phyloP scores from a whole-genome alignment of 345 rosid species.

The Camelina neglecta region DNA sequence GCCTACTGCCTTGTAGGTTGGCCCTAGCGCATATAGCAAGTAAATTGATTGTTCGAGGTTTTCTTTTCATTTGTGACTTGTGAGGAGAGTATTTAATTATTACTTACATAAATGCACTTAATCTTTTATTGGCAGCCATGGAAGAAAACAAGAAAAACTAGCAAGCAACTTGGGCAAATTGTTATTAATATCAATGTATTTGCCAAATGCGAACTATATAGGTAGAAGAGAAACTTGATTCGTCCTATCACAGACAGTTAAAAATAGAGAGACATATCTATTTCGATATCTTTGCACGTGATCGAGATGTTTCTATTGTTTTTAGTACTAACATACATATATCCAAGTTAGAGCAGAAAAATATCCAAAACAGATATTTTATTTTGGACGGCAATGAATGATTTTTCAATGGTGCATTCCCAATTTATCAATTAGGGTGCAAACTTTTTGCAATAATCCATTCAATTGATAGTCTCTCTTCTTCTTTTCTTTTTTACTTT shows the following conservation, averaged over 20 bases:
- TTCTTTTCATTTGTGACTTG: constrained; percentile 1
- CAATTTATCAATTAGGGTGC: background rate
- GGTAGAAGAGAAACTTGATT: background rate
- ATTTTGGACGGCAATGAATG: constrained; percentile 1
- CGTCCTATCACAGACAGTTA: background rate
- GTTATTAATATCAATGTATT: constrained; percentile 7
- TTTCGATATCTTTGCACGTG: constrained; percentile 29
- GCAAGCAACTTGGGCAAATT: constrained; percentile 14
- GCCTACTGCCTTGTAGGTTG: too few relatives aligned
- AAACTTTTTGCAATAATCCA: background rate
- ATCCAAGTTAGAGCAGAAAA: constrained; percentile 12
- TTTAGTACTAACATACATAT: constrained; percentile 4
- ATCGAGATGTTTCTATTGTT: constrained; percentile 19
- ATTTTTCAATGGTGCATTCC: background rate
- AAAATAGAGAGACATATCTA: constrained; percentile 22
- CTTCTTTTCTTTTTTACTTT: background rate
- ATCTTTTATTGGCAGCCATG: background rate
- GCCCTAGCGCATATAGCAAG: too few relatives aligned
- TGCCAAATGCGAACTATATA: constrained; percentile 17
- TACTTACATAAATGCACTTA: background rate
- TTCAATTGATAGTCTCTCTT: background rate
- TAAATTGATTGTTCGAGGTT: background rate
- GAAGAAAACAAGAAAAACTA: background rate
- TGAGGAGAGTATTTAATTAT: background rate
- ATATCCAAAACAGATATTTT: background rate